Evolutionary conservation across 2,329 filamentous ascomycete species (phyloP), one percentile per base, ranked within the genome.

Genomic region (Pseudocercospora musae): DNA sequence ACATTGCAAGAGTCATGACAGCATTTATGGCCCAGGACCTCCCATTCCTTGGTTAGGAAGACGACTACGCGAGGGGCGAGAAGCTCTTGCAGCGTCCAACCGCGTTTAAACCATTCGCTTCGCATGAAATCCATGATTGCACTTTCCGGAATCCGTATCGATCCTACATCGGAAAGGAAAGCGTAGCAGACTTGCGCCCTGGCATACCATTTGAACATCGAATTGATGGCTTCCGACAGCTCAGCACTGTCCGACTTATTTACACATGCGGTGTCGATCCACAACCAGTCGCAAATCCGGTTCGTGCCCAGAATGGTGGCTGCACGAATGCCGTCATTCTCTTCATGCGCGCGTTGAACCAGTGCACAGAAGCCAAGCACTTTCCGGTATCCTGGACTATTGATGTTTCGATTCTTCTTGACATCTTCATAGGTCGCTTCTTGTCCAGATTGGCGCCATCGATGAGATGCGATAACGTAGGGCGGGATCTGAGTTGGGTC

Each of bases 211-310:
- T 33, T n/a, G 3, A 27, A 27, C 25, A 27, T 27, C 25, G 25
- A n/a, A n/a, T n/a, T n/a, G 31, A 70, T 66, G 2, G 66, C 61
- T 57, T 68, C 63, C 2, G 57, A 58, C 11, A 68, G 23, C 37
- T 70, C 68, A 7, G 59, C 40, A 20, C 50, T 60, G 23, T 57
- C 68, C 4, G 40, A 54, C 20, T 67, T 67, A 31, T 69, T 56
- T 7, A 69, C 69, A 56, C 66, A 66, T 27, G 62, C 66, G 1
- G 68, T 68, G 44, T 70, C 68, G 21, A 70, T 46, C 67, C 68
- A 70, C 9, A 61, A 42, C 31, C 27, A 49, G 9, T 50, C 33
- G 29, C n/a, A n/a, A n/a, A n/a, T n/a, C 25, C 25, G 25, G 7
- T 27, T 27, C 4, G 25, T 7, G 25, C 25, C 25, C 25, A 27